phyloP scores from a whole-genome alignment of 1,139 yeast genomes.

The Pichia sp. region DNA sequence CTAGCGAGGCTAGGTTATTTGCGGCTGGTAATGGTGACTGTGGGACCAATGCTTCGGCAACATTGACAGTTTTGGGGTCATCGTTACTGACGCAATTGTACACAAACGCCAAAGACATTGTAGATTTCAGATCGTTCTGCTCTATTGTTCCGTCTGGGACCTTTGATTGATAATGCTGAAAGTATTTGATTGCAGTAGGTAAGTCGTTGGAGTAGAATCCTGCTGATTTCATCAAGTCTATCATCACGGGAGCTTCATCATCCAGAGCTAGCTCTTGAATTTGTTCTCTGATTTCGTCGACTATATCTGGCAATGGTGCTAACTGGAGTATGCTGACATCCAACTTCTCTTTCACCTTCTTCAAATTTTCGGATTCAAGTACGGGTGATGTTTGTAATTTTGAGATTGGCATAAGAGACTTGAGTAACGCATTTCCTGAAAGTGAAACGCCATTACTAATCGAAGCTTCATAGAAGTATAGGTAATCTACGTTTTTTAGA shows the following conservation, averaged over 20 bases:
- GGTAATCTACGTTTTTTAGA: constrained; percentile 21
- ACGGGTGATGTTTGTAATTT: constrained; percentile 14
- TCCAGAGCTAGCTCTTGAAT: constrained; percentile 23
- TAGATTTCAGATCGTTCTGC: constrained; percentile 36
- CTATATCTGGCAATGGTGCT: constrained; percentile 15
- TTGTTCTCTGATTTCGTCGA: constrained; percentile 18
- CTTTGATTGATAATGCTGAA: constrained; percentile 42
- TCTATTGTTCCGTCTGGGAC: constrained; percentile 34
- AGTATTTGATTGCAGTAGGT: constrained; percentile 39
- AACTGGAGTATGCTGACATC: constrained; percentile 4
- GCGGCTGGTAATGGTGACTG: constrained; percentile 37
- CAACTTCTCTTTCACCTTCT: constrained; percentile 8
- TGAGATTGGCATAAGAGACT: constrained; percentile 24
- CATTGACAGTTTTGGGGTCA: constrained; percentile 34
- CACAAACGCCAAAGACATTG: constrained; percentile 36
- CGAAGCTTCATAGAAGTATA: constrained; percentile 22
- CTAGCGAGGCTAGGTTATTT: constrained; percentile 40
- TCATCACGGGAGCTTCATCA: constrained; percentile 12
- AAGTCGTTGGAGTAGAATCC: constrained; percentile 34
- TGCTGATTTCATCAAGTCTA: constrained; percentile 29
- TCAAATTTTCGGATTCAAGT: constrained; percentile 16
- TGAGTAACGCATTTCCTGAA: constrained; percentile 18
- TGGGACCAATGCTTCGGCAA: constrained; percentile 46
- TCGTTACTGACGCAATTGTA: constrained; percentile 40
- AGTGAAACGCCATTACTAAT: constrained; percentile 15